phyloP scores from a whole-genome alignment of 106 monocot genomes.

The Phalaenopsis equestris region DNA sequence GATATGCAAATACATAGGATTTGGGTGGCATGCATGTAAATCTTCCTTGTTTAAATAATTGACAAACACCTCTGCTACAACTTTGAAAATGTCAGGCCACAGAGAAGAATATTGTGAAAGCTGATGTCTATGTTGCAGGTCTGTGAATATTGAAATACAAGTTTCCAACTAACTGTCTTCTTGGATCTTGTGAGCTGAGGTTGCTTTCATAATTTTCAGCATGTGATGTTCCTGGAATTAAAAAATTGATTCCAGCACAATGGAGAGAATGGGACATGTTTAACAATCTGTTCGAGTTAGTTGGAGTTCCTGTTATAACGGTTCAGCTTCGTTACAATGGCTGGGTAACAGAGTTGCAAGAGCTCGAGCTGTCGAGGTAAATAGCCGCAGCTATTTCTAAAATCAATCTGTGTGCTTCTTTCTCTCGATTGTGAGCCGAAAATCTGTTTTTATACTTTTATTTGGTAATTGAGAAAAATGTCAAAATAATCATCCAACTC shows the following conservation, averaged over 20 bases:
- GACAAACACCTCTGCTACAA: neutral
- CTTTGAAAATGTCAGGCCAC: conserved; percentile 58
- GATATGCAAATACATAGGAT: too few species aligned
- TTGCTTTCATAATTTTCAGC: conserved; percentile 35
- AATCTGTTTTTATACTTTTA: neutral
- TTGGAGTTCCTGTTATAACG: conserved; percentile 94
- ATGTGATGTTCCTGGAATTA: conserved; percentile 98
- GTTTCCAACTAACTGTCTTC: conserved; percentile 1
- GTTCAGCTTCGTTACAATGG: conserved; percentile 97
- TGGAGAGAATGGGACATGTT: conserved; percentile 89
- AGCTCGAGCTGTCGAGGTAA: conserved; percentile 78
- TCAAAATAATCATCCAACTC: too few species aligned
- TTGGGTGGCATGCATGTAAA: too few species aligned
- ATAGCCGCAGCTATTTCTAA: neutral
- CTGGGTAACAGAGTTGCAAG: conserved; percentile 90
- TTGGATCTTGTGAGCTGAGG: conserved; percentile 9
- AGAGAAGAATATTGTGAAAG: conserved; percentile 66
- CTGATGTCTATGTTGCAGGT: conserved; percentile 98
- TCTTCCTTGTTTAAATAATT: conserved; percentile 1
- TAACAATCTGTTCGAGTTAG: conserved; percentile 82
- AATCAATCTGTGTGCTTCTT: neutral
- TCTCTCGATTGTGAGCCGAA: neutral
- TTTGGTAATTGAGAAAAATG: neutral
- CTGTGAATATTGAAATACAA: conserved; percentile 8
- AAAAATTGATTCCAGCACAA: conserved; percentile 75